phyloP scores from a whole-genome alignment of 108 stramenopile genomes.

The Stephanodiscus minutulus region DNA sequence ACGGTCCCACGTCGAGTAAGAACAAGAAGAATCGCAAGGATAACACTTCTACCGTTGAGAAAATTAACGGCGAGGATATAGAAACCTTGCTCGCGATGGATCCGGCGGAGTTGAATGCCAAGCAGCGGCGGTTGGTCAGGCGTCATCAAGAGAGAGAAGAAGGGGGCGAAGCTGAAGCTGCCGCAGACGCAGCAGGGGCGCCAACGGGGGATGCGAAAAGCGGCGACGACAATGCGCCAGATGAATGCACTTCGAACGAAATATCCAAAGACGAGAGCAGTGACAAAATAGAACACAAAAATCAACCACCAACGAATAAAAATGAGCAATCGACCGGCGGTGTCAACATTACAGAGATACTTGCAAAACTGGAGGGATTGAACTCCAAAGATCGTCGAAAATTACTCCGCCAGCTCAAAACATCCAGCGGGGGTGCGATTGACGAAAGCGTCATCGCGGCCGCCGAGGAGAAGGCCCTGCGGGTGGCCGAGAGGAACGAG shows the following conservation, averaged over 20 bases:
- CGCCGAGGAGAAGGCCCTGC: constrained; percentile 38
- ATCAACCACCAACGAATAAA: background rate
- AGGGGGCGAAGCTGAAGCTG: background rate
- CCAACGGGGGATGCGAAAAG: no score
- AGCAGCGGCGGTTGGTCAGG: constrained; percentile 75
- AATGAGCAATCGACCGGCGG: background rate
- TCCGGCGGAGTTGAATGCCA: constrained; percentile 70
- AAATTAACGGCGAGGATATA: constrained; percentile 65
- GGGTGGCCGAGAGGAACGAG: constrained; percentile 37
- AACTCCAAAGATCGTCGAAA: constrained; percentile 75
- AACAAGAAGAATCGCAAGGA: constrained; percentile 21
- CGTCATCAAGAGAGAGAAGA: constrained; percentile 60
- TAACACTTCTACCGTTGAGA: constrained; percentile 3
- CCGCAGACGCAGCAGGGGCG: no score
- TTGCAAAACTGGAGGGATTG: constrained; percentile 56
- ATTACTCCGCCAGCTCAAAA: constrained; percentile 36
- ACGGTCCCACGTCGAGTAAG: background rate
- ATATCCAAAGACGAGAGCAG: background rate
- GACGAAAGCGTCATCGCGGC: constrained; percentile 29
- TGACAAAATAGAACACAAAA: background rate
- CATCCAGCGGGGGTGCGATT: constrained; percentile 12
- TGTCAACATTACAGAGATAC: constrained; percentile 32
- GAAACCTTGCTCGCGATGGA: constrained; percentile 63
- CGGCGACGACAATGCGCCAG: no score
- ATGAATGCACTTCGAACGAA: no score